Evolutionary conservation across 2,329 filamentous ascomycete genomes (phyloP).

Genomic region (Calycina herbarum): DNA sequence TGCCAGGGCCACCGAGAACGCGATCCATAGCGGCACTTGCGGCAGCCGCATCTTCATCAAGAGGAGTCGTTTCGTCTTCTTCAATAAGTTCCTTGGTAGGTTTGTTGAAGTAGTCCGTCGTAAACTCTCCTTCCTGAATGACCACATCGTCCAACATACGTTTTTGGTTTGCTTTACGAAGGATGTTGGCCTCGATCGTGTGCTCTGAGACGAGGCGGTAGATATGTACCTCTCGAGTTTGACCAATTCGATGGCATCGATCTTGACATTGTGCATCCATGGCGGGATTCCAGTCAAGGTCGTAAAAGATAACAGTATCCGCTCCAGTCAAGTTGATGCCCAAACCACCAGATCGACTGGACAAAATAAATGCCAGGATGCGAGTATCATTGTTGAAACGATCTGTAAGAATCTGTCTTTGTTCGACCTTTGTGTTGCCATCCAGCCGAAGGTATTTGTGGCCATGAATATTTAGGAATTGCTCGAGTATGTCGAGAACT

Average conservation of each 20-base stretch:
- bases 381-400: constrained; percentile 94
- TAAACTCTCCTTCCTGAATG: constrained; percentile 97
- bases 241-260: constrained; percentile 92
- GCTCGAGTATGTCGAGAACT: constrained; percentile 94
- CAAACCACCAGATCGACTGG: constrained; percentile 87
- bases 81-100: constrained; percentile 69
- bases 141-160: constrained; percentile 97
- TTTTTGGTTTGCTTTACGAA: constrained; percentile 96
- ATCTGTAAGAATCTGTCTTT: constrained; percentile 91
- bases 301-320: constrained; percentile 98
- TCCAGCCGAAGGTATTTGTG: constrained; percentile 96
- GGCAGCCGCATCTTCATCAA: constrained; percentile 66
- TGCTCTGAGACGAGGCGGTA: constrained; percentile 92
- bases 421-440: constrained; percentile 93
- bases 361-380: constrained; percentile 93
- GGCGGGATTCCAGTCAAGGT: constrained; percentile 98
- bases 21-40: constrained; percentile 83
- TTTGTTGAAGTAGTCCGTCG: constrained; percentile 91
- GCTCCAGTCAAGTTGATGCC: constrained; percentile 97
- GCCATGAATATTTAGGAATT: constrained; percentile 96
- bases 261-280: constrained; percentile 99
- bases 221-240: constrained; percentile 96
- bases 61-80: constrained; percentile 43
- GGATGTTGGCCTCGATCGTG: constrained; percentile 96
- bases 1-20: constrained; percentile 63